phyloP scores from a whole-genome alignment of 2,329 filamentous ascomycete genomes.

The Falciphora oryzae region DNA sequence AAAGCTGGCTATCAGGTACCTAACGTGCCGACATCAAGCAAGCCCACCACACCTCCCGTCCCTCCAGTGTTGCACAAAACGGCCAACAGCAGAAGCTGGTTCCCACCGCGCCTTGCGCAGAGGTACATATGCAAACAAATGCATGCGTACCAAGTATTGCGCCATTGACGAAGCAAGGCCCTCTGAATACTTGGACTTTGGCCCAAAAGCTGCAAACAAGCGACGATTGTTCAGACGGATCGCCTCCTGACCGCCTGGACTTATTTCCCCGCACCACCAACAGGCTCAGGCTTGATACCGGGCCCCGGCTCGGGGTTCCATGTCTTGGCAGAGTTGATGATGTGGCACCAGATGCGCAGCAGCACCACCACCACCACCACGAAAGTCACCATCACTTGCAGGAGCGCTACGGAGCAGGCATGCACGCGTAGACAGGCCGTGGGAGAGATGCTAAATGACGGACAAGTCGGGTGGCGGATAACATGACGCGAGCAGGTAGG shows the following conservation, averaged over 20 bases:
- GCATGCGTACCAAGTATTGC: background rate
- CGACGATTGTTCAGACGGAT: background rate
- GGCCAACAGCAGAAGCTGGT: too few species aligned
- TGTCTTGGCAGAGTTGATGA: background rate
- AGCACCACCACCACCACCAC: background rate
- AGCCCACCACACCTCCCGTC: too few species aligned
- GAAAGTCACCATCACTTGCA: background rate
- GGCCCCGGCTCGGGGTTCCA: too few species aligned
- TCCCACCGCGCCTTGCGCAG: too few species aligned
- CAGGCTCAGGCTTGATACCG: background rate
- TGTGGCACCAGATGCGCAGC: background rate
- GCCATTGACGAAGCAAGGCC: too few species aligned
- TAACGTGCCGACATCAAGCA: too few species aligned
- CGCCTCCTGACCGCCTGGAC: background rate
- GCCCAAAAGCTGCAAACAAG: background rate
- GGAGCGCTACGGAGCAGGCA: background rate
- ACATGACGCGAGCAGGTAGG: background rate
- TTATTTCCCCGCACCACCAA: background rate
- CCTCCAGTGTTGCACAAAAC: too few species aligned
- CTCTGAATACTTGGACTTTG: background rate
- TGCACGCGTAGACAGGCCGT: background rate
- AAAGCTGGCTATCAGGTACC: background rate
- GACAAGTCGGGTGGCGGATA: background rate
- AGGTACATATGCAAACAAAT: background rate
- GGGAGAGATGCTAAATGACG: background rate